Base-by-base conservation (phyloP, 108 stramenopile species). In the Cyclotella atomus region DNA sequence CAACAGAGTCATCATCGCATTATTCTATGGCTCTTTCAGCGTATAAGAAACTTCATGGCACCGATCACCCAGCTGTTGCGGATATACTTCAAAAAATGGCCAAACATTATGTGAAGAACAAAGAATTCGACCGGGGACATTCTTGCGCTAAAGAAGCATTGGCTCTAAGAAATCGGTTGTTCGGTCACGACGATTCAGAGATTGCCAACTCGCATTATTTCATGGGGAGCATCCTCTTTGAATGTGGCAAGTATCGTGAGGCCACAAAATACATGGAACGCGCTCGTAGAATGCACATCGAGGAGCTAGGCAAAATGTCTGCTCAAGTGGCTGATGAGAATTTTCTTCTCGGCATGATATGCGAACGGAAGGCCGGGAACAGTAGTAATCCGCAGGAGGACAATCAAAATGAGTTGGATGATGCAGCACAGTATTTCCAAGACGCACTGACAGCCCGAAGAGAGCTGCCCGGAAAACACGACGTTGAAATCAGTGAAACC, bases 91-190 rank as follows among this genome's bases (percentile, higher is more conserved):
- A 83, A 53, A 70, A 33, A 34, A 77, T 82, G 72, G 72, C 81
- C 29, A 71, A 49, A 36, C 67, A 77, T n/a, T 77, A 64, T 55
- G 67, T 79, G 47, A 65, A 65, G 30, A 64, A 68, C 16, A 71
- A 71, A 3, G 77, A 85, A 55, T 59, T 82, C 17, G 81, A 85
- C 43, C 55, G 81, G 10, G 81, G 76, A 44, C 71, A 82, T 30
- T 73, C 71, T 14, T 79, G 77, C 62, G 76, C 76, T 14, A 68
- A 70, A 47, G 71, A 83, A 53, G 84, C 84, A 16, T 41, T 85
- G 19, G 61, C 55, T 17, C 59, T 85, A 4, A 45, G 73, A 49
- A 65, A 71, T 57, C 62, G 68, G 34, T 32, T 66, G 24, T 54
- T 75, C 20, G 81, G 73, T 12, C 53, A 74, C 30, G 43, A 65